Evolutionary conservation across 371 early-diverging fungal species (phyloP).

Genomic region (Thermomucor indicae-seudaticae): DNA sequence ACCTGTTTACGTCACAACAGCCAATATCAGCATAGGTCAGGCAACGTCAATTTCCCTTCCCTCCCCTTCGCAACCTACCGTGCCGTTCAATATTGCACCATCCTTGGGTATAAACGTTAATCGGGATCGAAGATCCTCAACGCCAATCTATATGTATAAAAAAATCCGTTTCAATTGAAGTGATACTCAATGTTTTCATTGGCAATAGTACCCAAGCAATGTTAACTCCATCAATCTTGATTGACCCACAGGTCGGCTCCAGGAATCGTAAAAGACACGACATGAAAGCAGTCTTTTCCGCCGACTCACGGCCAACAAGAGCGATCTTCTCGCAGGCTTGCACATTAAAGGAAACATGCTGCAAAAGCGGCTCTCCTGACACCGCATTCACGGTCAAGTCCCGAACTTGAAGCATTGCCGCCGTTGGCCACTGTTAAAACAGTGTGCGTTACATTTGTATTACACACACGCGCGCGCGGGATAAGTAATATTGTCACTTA

Average conservation of each 20-base stretch:
- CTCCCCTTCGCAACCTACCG: slow-evolving; percentile 22
- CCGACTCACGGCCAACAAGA: slow-evolving; percentile 70
- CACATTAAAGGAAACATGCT: slow-evolving; percentile 56
- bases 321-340: slow-evolving; percentile 67
- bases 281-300: slow-evolving; percentile 70
- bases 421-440: slow-evolving; percentile 67
- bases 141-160: slow-evolving; percentile 42
- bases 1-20: slow-evolving; percentile 22
- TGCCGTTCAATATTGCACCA: slow-evolving; percentile 74
- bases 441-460: not conserved
- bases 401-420: slow-evolving; percentile 62
- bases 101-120: slow-evolving; percentile 84
- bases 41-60: not conserved
- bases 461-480: not conserved
- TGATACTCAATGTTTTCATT: not conserved
- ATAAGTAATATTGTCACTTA: slow-evolving; percentile 15
- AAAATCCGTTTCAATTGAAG: not conserved
- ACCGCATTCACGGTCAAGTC: slow-evolving; percentile 48
- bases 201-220: slow-evolving; percentile 63
- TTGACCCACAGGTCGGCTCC: slow-evolving; percentile 64
- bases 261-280: slow-evolving; percentile 74
- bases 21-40: not conserved
- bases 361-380: slow-evolving; percentile 54
- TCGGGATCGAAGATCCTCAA: slow-evolving; percentile 65
- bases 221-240: slow-evolving; percentile 75